These are phyloP conservation scores for Lachnellula occidentalis DNA, from an alignment of 2,329 filamentous ascomycete genomes.

Conservation along the genomic window DNA sequence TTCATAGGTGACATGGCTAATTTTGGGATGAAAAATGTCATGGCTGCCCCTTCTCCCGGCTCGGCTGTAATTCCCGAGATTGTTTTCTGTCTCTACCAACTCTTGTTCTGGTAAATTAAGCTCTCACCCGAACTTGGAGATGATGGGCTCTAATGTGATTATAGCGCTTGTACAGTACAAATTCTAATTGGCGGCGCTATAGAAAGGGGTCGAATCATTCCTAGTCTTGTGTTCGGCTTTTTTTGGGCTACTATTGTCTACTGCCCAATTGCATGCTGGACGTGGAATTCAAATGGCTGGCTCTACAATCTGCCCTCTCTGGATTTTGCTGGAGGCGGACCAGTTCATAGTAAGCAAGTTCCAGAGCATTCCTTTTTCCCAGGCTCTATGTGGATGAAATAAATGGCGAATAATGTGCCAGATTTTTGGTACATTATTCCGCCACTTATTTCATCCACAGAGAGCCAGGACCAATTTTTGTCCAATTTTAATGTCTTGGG, in stretches of 20 bases:
- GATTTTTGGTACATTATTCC: too few species aligned
- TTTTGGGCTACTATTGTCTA: slow-evolving; percentile 62
- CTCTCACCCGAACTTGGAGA: slow-evolving; percentile 6
- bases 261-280: slow-evolving; percentile 59
- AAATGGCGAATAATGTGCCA: too few species aligned
- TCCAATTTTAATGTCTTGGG: too few species aligned
- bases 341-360: slow-evolving; percentile 45
- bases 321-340: slow-evolving; percentile 39
- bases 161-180: slow-evolving; percentile 49
- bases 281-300: slow-evolving; percentile 64
- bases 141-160: background rate
- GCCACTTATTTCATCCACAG: too few species aligned
- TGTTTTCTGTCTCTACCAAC: slow-evolving; percentile 60
- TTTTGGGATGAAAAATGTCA: slow-evolving; percentile 56
- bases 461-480: too few species aligned
- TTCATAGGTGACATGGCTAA: slow-evolving; percentile 60
- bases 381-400: too few species aligned
- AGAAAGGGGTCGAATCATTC: slow-evolving; percentile 52
- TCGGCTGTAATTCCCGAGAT: slow-evolving; percentile 55
- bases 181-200: slow-evolving; percentile 62
- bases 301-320: slow-evolving; percentile 49
- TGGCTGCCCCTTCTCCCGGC: slow-evolving; percentile 54
- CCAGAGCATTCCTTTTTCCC: too few species aligned
- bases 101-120: slow-evolving; percentile 48
- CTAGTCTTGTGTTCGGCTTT: slow-evolving; percentile 58